Base-by-base conservation (phyloP, 164 flowering plant species). In the Warburgia ugandensis region DNA sequence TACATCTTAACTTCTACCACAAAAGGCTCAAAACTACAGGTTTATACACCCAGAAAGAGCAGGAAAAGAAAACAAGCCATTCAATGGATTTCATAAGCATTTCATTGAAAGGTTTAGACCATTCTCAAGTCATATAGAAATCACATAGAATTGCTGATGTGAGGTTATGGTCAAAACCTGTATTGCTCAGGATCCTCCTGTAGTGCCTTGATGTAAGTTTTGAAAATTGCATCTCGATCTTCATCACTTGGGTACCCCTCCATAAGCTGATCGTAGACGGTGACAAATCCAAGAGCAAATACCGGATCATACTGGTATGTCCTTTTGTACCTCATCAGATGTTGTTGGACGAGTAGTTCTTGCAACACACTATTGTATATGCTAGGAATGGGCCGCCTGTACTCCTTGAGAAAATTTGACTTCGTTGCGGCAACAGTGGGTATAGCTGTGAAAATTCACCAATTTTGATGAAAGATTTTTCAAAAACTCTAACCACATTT, bases 271-370 rank as follows among this genome's bases (percentile, higher is more conserved):
- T 92, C 95, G 59, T 73, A 92, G 6, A 92, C 86, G 30, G 99
- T 88, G 29, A 92, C 96, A 68, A 92, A 88, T 20, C 99, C 99
- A 37, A 92, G 94, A 45, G 95, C 99, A 68, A 92, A 92, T 6
- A 92, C 86, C 6, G 95, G 67, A 60, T 92, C 96, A 63, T 92
- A 92, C 19, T 70, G 67, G 55, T 76, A 79, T 3, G 83, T 68
- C 67, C 47, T 77, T 77, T 86, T 92, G 73, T 86, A 81, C 67
- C 77, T 75, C 81, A 76, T 77, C 69, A 92, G 56, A 73, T 92
- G 99, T 23, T 92, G 99, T 56, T 88, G 96, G 26, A 88, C 96
- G 48, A 92, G 71, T 66, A 92, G 69, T 63, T 88, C 99, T 61
- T 81, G 96, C 58, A 92, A 63, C 48, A 92, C 91, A 7, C 75